Evolutionary conservation across 2,329 filamentous ascomycete species (phyloP), one percentile per base, ranked within the genome.

Genomic region (Penicillium sp.): DNA sequence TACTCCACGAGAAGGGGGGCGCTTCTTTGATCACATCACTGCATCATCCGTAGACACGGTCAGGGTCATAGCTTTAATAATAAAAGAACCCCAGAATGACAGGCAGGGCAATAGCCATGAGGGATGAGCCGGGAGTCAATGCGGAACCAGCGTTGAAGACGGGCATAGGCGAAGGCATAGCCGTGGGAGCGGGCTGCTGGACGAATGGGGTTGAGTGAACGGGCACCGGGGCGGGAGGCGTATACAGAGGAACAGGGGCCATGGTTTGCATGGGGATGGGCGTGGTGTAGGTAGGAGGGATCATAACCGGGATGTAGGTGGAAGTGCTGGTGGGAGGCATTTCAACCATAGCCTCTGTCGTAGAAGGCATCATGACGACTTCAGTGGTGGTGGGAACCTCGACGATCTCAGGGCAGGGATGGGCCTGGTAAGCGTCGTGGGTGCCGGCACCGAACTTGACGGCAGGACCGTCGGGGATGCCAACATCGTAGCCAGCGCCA

Each of bases 121-220:
- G 26, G 2, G 45, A 28, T 4, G 63, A 65, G 28, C 58, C 65
- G 2, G 68, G 65, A 2, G 57, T 33, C 45, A 70, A 35, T 16
- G 66, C 33, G 0, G 66, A 65, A 14, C 61, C 68, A n/a, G 65
- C 65, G 38, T 70, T 70, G 67, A 63, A 70, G 22, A 57, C 57
- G 2, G 68, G 40, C 57, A 26, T 43, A 6, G 52, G 25, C 6
- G 38, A 51, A 19, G 56, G 35, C n/a, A 58, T 61, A 33, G 62
- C 45, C 4, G 65, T 60, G 7, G 63, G 63, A 5, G 58, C 63
- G 14, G 61, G 55, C 54, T 49, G 62, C 35, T 45, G 61, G 58
- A 70, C 67, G 52, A 62, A 60, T 46, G 69, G 66, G 6, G 65
- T 68, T 22, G 62, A 70, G 42, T 49, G 55, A 45, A 60, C 42